Evolutionary conservation across 495 filamentous ascomycete genomes (phyloP).

Genomic region (Aspergillus homomorphus): DNA sequence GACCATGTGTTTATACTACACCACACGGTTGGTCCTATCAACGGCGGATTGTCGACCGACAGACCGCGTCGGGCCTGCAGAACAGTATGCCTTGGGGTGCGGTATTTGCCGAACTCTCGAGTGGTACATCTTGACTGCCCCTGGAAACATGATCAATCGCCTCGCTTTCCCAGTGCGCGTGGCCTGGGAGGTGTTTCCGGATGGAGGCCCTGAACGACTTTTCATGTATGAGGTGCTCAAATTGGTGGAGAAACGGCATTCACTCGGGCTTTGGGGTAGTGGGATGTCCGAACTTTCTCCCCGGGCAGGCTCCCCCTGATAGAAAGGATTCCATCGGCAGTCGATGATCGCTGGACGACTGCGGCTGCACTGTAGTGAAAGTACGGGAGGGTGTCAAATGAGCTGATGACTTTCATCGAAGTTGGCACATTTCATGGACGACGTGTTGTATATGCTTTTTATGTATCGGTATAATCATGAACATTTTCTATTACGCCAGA

Average conservation of each 20-base stretch:
- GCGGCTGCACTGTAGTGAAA: background rate
- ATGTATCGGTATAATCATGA: background rate
- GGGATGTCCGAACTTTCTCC: slow-evolving; percentile 41
- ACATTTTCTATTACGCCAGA: too few relatives aligned
- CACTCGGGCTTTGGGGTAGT: slow-evolving; percentile 41
- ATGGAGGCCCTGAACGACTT: slow-evolving; percentile 34
- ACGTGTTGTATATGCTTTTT: background rate
- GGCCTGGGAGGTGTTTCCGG: slow-evolving; percentile 43
- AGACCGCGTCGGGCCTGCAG: slow-evolving; percentile 30
- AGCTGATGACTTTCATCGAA: background rate
- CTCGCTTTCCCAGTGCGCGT: slow-evolving; percentile 44
- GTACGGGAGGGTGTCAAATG: background rate
- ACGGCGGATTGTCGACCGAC: slow-evolving; percentile 35
- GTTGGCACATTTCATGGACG: background rate
- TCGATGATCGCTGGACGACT: background rate
- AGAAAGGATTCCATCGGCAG: background rate
- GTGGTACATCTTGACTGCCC: slow-evolving; percentile 39
- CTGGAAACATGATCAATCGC: slow-evolving; percentile 48
- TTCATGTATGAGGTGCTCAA: slow-evolving; percentile 40
- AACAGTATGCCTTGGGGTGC: slow-evolving; percentile 42
- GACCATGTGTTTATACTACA: slow-evolving; percentile 43
- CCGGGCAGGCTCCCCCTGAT: slow-evolving; percentile 22
- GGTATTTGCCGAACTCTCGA: slow-evolving; percentile 42
- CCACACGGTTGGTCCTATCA: slow-evolving; percentile 37
- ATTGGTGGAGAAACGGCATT: slow-evolving; percentile 40